Base-by-base conservation (phyloP, 164 flowering plant species). In the Echeveria elegans region DNA sequence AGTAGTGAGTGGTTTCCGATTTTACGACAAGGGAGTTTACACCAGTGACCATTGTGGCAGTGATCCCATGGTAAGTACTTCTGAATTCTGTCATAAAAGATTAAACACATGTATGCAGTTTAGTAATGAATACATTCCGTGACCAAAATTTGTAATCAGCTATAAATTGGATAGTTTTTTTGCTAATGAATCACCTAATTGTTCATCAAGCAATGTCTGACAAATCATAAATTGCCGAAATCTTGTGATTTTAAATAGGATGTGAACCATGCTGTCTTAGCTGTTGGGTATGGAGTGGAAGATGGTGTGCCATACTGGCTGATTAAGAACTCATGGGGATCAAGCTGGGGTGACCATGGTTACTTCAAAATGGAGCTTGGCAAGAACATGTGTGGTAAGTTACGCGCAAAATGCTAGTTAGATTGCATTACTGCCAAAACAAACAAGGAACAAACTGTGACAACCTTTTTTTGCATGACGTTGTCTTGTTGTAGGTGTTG, bases 381-480 rank as follows among this genome's bases (percentile, higher is more conserved):
- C 45, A 95, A 88, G 75, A 95, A 95, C 87, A 90, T 95, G 99
- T 95, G 99, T 79, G 99, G 97, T 94, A 73, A 40, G 98, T 82
- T 68, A 63, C 26, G 43, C 1, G 28, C 14, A 5, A 37, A 53
- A 53, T 26, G 31, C 0, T 10, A 31, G 36, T n/a, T 34, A 23
- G n/a, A 34, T 26, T 23, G 21, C 60, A 63, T 34, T 16, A 24
- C 45, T 19, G 4, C 7, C 24, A 63, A n/a, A 36, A 62, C 3
- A 26, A n/a, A 21, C 7, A 0, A 16, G 37, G 31, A 16, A 18
- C 9, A 34, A 0, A 2, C 8, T 30, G 72, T 7, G n/a, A n/a
- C n/a, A n/a, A n/a, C n/a, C n/a, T n/a, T n/a, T n/a, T n/a, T n/a
- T n/a, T n/a, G n/a, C n/a, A n/a, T n/a, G n/a, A n/a, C n/a, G n/a